Conservation (phyloP, 2,329 filamentous ascomycete species). For the Bipolaris gigantea region DNA sequence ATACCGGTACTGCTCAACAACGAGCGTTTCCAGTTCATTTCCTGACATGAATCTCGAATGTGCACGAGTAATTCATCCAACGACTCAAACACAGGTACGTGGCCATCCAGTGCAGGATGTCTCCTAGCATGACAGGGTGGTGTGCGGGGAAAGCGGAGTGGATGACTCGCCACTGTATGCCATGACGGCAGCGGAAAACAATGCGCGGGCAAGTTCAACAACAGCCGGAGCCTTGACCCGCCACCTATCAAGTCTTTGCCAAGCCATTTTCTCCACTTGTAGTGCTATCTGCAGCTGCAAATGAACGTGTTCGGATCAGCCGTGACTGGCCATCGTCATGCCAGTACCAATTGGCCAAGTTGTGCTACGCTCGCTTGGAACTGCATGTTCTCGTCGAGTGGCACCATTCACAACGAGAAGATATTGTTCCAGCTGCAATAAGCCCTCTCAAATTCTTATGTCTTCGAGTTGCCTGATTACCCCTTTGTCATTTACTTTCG, state of each 20-base stretch:
- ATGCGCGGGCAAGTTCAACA: slow-evolving; percentile 21
- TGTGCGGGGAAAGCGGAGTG: slow-evolving; percentile 11
- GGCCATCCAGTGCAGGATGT: background rate
- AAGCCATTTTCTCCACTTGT: background rate
- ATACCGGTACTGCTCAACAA: background rate
- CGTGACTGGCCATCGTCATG: slow-evolving; percentile 1
- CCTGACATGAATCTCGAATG: background rate
- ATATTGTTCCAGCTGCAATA: background rate
- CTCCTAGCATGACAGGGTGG: background rate
- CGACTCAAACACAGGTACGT: background rate
- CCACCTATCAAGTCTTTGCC: background rate
- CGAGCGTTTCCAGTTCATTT: background rate
- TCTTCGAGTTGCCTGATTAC: background rate
- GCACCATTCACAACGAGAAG: background rate
- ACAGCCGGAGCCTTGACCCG: slow-evolving; percentile 13
- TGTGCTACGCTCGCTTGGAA: slow-evolving; percentile 6
- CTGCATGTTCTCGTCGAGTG: slow-evolving; percentile 1
- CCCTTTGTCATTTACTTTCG: background rate
- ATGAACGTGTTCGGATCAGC: background rate
- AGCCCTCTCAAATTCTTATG: slow-evolving; percentile 5
- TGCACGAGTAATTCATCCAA: background rate
- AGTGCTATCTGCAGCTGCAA: background rate
- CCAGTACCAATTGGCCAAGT: slow-evolving; percentile 10
- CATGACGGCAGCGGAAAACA: slow-evolving; percentile 28
- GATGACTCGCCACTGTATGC: slow-evolving; percentile 3